Conservation (phyloP, 176 grass and related monocot species). For the Bromus sterilis region DNA sequence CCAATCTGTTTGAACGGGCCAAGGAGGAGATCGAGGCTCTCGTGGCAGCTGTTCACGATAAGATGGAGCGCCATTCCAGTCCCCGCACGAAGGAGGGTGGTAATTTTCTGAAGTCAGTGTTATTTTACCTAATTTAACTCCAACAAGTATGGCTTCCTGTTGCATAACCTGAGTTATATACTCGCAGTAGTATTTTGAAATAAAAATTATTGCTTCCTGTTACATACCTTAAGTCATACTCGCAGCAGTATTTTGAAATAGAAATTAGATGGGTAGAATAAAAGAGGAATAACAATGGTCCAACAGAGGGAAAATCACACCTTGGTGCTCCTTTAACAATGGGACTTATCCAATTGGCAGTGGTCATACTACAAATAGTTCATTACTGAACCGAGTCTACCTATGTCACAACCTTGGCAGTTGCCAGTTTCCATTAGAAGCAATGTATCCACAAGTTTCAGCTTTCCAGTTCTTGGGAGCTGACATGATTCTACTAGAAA, state of each 20-base stretch:
- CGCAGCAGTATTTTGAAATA: neutral
- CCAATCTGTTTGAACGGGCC: conserved; percentile 60
- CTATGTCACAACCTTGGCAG: neutral
- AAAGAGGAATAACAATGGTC: neutral
- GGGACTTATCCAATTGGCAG: neutral
- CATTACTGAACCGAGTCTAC: neutral
- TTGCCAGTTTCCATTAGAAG: neutral
- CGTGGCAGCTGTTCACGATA: conserved; percentile 32
- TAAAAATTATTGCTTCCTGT: too few species aligned
- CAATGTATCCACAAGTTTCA: neutral
- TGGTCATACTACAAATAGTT: neutral
- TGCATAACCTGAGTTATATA: neutral
- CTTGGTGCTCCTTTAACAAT: neutral
- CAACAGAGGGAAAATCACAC: neutral
- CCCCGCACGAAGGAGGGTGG: conserved; percentile 25
- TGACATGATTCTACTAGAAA: neutral
- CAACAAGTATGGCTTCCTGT: neutral
- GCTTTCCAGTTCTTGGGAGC: neutral
- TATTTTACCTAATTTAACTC: neutral
- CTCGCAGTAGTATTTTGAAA: neutral
- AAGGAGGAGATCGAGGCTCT: conserved; percentile 79
- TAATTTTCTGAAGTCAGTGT: conserved; percentile 2
- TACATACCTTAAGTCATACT: too few species aligned
- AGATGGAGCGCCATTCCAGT: conserved; percentile 43
- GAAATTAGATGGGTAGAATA: neutral